Base-by-base conservation (phyloP, 495 filamentous ascomycete species). In the Aspergillus leporis region DNA sequence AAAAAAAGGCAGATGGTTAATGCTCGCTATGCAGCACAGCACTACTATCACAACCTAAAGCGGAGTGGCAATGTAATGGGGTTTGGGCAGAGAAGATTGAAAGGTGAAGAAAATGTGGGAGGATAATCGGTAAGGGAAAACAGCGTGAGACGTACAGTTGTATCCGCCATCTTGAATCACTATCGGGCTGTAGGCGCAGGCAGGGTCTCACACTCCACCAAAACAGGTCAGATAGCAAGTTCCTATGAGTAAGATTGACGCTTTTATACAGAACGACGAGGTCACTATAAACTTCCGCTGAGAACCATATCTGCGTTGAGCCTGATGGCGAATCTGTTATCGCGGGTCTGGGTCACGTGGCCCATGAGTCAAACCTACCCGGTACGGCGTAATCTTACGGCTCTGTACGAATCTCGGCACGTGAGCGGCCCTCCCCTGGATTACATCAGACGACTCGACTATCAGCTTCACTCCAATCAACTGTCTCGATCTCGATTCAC, bases 71-170 rank as follows among this genome's bases (percentile, higher is more conserved):
- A 56, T 21, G 61, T 14, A 48, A 55, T 47, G 52, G 46, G 53
- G 54, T 53, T 62, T 58, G 54, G 51, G 64, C 16, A 32, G 45
- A 34, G 67, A 68, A 69, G 66, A 66, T 64, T 46, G 57, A 62
- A 60, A 58, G 65, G 48, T 64, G 59, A 76, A 76, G 68, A 73
- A 78, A 77, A 75, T 72, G 74, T 76, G 74, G 70, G 75, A 71
- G 67, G 64, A 61, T 57, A 50, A 67, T 73, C 70, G 70, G 70
- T 68, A 74, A 73, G 71, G 66, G 69, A 69, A 68, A 70, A 61
- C 69, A 68, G 69, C 66, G 61, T 74, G 66, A 70, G 76, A 84
- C 82, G 76, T 85, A 85, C 85, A 70, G 74, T 68, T 47, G 43
- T 47, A 65, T 80, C 70, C 65, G 73, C 73, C 71, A 76, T 76